phyloP scores from a whole-genome alignment of 1,139 yeast species.

The Meyerozyma athensensis region DNA sequence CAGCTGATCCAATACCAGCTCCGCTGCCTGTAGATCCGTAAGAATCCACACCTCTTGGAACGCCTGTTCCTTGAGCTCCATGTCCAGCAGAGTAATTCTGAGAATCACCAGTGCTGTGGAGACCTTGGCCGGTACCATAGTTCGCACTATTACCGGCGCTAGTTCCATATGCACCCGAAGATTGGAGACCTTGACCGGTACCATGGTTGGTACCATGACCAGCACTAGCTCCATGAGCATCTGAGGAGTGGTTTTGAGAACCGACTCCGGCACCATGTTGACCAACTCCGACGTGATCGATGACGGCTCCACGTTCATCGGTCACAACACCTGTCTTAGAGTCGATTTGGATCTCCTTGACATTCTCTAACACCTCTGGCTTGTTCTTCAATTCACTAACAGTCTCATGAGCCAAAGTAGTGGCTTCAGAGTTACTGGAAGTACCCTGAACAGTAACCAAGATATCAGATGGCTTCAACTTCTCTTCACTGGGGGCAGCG shows the following conservation, averaged over 20 bases:
- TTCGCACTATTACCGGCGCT: neutral
- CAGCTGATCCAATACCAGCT: neutral
- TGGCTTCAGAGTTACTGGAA: conserved; percentile 23
- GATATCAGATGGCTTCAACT: conserved; percentile 10
- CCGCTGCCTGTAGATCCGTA: neutral
- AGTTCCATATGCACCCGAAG: neutral
- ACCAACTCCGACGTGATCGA: neutral
- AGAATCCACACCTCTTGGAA: neutral
- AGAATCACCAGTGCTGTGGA: neutral
- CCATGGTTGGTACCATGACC: too few relatives aligned
- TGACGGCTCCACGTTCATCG: conserved; percentile 23
- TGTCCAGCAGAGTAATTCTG: neutral
- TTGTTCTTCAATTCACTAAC: conserved; percentile 24
- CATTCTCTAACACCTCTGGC: conserved; percentile 21
- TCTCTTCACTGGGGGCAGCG: neutral
- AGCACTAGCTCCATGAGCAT: too few relatives aligned
- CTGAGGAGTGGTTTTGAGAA: too few relatives aligned
- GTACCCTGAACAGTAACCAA: conserved; percentile 30
- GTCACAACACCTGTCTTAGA: conserved; percentile 28
- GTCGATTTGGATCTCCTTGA: conserved; percentile 27
- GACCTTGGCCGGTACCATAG: neutral
- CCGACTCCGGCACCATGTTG: neutral
- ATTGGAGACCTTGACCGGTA: neutral
- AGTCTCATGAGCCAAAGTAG: conserved; percentile 26
- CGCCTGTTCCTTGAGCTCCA: too few relatives aligned